Evolutionary conservation across 441 rosid genomes (phyloP), one percentile per base, ranked within the genome.

Genomic region (Daphne laureola): DNA sequence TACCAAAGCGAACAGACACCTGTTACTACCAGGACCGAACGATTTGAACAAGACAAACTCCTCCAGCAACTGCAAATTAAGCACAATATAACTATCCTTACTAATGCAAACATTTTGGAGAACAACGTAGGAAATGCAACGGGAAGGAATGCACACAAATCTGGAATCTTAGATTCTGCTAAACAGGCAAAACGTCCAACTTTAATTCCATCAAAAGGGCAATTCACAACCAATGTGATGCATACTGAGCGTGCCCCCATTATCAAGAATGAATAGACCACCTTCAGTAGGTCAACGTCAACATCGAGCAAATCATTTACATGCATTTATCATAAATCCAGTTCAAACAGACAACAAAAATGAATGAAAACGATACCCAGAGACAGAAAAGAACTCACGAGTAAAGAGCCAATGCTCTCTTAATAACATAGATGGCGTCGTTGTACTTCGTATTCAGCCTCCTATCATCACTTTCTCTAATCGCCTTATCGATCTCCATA

Each of bases 401-500:
- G 78, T 94, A 94, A 18, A 94, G 80, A 71, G 98, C 82, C 42
- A 94, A 78, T 68, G 99, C 86, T 78, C 99, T 67, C 66, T 52
- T 74, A 58, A 94, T 94, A 65, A 87, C 95, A 78, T 71, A 77
- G 76, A 94, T 77, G 69, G 99, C 98, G 71, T 87, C 83, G 44
- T 78, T 79, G 68, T 86, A 90, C 78, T 94, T 94, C 36, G 95
- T 94, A 82, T 76, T 90, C 53, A 94, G 87, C 80, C 99, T 79
- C 71, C 61, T 73, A 57, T 94, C 99, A 47, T 84, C 96, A 49
- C 96, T 80, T 64, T 73, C 94, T 47, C 70, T 69, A 59, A 94
- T 78, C 66, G 97, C 95, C 69, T 72, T 74, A 54, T 87, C 94
- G 70, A 94, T 87, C 88, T 94, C 96, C 99, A 94, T 93, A 25